Base-by-base conservation (phyloP, 768 basidiomycete genomes). In the Nidula microcarpa region DNA sequence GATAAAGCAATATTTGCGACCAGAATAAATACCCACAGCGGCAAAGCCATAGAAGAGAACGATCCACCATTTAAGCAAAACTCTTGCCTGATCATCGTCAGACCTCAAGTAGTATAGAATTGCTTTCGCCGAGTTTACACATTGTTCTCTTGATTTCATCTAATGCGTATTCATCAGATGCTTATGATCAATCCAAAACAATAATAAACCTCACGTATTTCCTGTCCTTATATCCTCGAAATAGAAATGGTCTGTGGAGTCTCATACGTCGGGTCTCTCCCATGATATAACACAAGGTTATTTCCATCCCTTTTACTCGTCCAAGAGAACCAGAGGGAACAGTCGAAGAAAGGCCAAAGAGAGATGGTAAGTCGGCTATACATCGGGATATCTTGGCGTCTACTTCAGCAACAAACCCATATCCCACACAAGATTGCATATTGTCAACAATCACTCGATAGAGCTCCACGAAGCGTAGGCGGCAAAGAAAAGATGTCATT, bases 201-300 rank as follows among this genome's bases (percentile, higher is more conserved):
- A 16, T 6, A 33, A 17, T 10, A 5, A 5, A 9, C 57, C 64
- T 37, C 37, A 66, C 65, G 39, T 57, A 66, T 57, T 52, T 57
- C 30, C 55, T 49, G 41, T 64, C 65, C 17, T 56, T 60, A 49
- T 64, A 66, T 5, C 62, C 61, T 45, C 57, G 55, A 45, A 64
- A 62, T 32, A 66, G 35, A 45, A 58, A 66, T 8, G 65, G 65
- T 1, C 65, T 57, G 52, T 66, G 62, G 2, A 66, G 56, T 10
- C 57, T 51, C 35, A 66, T 49, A n/a, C 58, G 54, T 1, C 60
- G 53, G 13, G 61, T 60, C 39, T 66, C 61, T 9, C 59, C 65
- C 63, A 66, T 64, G n/a, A 66, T 59, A 7, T 61, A 55, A 30
- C 60, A 63, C 3, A 64, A 53, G 6, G 61, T 61, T 37, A 62